These are phyloP conservation scores for Microcyclosporella mali DNA, from an alignment of 2,329 filamentous ascomycete genomes.

Conservation along the genomic window DNA sequence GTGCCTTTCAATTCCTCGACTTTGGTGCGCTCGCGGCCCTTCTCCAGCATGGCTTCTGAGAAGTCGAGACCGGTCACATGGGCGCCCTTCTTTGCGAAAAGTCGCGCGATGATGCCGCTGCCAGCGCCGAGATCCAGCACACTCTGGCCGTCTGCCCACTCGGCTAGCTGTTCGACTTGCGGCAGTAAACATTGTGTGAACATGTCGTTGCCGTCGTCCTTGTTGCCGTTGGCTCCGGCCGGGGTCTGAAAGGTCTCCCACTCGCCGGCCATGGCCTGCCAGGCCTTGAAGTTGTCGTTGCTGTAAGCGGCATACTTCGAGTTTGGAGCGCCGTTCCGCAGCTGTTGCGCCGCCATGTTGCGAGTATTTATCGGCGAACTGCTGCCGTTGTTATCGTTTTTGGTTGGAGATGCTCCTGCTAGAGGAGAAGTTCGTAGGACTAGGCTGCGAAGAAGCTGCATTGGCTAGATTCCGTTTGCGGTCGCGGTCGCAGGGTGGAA, in stretches of 20 bases:
- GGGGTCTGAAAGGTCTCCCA: constrained; percentile 36
- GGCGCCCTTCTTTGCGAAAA: constrained; percentile 36
- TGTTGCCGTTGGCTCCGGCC: constrained; percentile 28
- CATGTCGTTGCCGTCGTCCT: constrained; percentile 39
- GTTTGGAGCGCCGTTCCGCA: constrained; percentile 4
- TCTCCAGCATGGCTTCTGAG: constrained; percentile 37
- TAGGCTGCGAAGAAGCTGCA: constrained; percentile 2
- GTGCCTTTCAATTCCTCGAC: constrained; percentile 9
- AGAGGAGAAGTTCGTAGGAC: not conserved
- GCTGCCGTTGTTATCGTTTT: not conserved
- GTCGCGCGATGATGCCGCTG: constrained; percentile 45
- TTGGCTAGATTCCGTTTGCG: not conserved
- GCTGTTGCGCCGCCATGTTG: not conserved
- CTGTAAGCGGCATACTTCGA: constrained; percentile 3
- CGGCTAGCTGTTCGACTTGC: constrained; percentile 34
- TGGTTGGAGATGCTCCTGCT: not conserved
- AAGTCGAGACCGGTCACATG: constrained; percentile 44
- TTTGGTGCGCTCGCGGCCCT: constrained; percentile 27
- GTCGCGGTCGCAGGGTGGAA: too few relatives aligned
- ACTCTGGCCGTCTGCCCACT: constrained; percentile 22
- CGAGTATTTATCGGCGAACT: not conserved
- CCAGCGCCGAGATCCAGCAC: constrained; percentile 47
- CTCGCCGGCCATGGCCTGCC: constrained; percentile 39
- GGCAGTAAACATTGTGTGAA: constrained; percentile 41
- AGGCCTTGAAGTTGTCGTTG: constrained; percentile 23